These are phyloP conservation scores for Aspergillus felis DNA, from an alignment of 2,329 filamentous ascomycete genomes.

Conservation along the genomic window DNA sequence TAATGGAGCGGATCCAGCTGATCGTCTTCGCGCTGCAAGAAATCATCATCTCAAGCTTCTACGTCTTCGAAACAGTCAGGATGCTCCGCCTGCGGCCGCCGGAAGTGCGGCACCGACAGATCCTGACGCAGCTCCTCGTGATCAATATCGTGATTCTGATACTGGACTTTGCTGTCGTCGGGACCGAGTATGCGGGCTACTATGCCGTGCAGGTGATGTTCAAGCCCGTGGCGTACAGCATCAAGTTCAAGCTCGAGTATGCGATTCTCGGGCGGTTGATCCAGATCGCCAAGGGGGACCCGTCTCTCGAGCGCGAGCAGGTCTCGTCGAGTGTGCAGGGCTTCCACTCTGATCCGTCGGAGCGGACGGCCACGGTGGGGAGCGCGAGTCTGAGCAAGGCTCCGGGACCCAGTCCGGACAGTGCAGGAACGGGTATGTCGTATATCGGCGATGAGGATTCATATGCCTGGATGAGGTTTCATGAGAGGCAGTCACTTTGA, in stretches of 20 bases:
- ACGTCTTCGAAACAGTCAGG: constrained; percentile 47
- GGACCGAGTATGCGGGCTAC: constrained; percentile 35
- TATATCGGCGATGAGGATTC: neutral
- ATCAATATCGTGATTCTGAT: constrained; percentile 45
- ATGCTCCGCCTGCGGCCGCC: constrained; percentile 16
- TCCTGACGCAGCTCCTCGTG: constrained; percentile 47
- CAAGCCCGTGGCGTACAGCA: constrained; percentile 33
- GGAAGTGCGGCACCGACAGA: constrained; percentile 8
- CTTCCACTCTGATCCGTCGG: neutral
- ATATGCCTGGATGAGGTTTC: neutral
- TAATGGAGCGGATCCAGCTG: constrained; percentile 52
- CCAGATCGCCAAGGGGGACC: constrained; percentile 10
- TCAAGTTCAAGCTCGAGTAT: constrained; percentile 51
- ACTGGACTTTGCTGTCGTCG: constrained; percentile 42
- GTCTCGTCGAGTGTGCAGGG: neutral
- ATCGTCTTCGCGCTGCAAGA: constrained; percentile 53
- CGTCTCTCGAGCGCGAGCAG: neutral
- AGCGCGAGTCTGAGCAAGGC: neutral
- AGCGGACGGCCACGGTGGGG: neutral
- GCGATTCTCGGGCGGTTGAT: constrained; percentile 49
- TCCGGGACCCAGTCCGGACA: neutral
- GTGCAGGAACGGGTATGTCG: neutral
- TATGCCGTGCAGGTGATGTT: constrained; percentile 36
- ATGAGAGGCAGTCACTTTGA: neutral
- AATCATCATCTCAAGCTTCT: constrained; percentile 48